Evolutionary conservation across 495 filamentous ascomycete species (phyloP).

Genomic region (Hypoxylon trugodes): DNA sequence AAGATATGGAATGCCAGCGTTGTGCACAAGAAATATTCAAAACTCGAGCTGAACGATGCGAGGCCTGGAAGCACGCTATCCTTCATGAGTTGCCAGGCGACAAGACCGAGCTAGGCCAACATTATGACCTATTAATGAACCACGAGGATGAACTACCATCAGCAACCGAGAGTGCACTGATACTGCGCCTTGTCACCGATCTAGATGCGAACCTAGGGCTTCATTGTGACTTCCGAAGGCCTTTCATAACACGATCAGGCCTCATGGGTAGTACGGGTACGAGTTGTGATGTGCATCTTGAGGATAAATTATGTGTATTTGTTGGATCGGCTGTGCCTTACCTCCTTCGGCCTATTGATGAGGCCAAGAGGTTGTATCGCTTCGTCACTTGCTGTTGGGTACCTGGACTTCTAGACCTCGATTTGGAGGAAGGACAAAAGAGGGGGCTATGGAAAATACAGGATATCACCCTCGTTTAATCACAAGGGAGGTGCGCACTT

Average conservation of each 20-base stretch:
- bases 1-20: constrained; percentile 10
- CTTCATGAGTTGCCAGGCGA: constrained; percentile 11
- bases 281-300: constrained; percentile 5
- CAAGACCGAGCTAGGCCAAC: background rate
- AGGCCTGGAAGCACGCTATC: constrained; percentile 15
- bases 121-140: constrained; percentile 16
- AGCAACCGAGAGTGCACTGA: background rate
- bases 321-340: constrained; percentile 17
- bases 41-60: constrained; percentile 4
- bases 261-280: constrained; percentile 24
- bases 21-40: constrained; percentile 2
- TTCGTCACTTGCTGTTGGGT: constrained; percentile 19
- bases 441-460: constrained; percentile 11
- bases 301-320: constrained; percentile 4
- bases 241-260: constrained; percentile 12
- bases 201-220: background rate
- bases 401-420: constrained; percentile 13
- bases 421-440: background rate
- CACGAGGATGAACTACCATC: background rate
- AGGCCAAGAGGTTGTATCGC: background rate
- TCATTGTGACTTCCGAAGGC: constrained; percentile 2
- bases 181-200: background rate
- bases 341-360: constrained; percentile 8
- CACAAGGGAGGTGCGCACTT: background rate
- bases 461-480: constrained; percentile 17